Percentiles rank a stretch among this genome's conserved stretches.
phyloP scores from a whole-genome alignment of 139 green algal genomes.

The Monoraphidium neglectum region DNA sequence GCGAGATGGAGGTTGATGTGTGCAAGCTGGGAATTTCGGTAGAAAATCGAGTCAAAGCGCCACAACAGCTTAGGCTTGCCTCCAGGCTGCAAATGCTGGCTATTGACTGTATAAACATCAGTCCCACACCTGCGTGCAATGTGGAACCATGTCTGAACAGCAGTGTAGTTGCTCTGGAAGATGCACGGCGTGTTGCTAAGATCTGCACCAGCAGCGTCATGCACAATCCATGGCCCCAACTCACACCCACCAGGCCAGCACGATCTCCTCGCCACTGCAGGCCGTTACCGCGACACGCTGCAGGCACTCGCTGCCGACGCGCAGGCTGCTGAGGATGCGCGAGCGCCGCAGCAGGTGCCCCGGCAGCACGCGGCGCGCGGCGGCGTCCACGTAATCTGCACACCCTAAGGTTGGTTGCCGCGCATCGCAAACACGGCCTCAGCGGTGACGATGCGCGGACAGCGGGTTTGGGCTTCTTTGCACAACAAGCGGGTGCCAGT shows the following conservation, averaged over 20 bases:
- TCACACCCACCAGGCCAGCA: slow-evolving; percentile 16
- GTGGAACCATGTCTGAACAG: background rate
- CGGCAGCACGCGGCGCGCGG: slow-evolving; percentile 50
- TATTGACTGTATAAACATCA: background rate
- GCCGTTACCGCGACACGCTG: slow-evolving; percentile 21
- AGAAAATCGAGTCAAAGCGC: background rate
- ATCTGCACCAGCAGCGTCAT: background rate
- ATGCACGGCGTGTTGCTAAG: background rate
- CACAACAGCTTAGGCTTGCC: background rate
- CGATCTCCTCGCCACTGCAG: slow-evolving; percentile 25
- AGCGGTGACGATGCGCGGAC: no score
- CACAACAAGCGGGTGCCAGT: background rate
- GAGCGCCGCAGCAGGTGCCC: slow-evolving; percentile 66
- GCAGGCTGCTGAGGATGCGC: slow-evolving; percentile 58
- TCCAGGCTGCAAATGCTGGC: background rate
- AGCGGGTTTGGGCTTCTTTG: background rate
- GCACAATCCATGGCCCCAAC: no score
- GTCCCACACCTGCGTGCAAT: background rate
- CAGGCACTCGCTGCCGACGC: slow-evolving; percentile 21
- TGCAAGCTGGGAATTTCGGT: background rate
- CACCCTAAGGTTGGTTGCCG: no score
- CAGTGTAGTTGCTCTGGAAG: background rate
- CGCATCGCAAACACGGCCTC: no score
- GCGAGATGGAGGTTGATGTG: no score
- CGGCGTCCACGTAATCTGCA: slow-evolving; percentile 26